Percentiles rank a stretch among this genome's conserved stretches.
Evolutionary conservation across 176 grass and related monocot genomes (phyloP).

Genomic region (Triticum timopheevii): DNA sequence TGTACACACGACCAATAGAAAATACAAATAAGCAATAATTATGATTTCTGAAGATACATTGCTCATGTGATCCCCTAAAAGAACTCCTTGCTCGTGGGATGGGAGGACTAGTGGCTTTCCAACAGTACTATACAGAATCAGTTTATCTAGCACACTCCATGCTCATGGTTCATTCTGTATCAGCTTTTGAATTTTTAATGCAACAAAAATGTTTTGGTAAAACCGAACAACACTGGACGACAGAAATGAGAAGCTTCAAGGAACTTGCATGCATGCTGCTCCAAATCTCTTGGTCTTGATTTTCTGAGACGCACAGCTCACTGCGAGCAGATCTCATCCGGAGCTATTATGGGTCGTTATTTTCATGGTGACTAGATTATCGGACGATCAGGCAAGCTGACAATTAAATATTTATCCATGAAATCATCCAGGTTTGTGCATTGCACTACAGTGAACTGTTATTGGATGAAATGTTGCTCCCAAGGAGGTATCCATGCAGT

Average conservation of each 20-base stretch:
- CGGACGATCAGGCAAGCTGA: not conserved
- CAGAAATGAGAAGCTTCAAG: constrained; percentile 35
- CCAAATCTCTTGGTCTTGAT: constrained; percentile 12
- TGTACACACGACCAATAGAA: not conserved
- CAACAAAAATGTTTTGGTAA: not conserved
- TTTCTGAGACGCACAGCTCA: constrained; percentile 33
- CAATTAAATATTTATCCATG: not conserved
- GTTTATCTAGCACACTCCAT: not conserved
- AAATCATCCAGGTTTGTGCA: not conserved
- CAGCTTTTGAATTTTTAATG: not conserved
- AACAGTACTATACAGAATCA: not conserved
- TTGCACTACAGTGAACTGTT: not conserved
- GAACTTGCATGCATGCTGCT: constrained; percentile 17
- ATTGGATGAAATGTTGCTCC: not conserved
- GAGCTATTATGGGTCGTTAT: not conserved
- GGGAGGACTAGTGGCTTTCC: not conserved
- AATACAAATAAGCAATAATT: not conserved
- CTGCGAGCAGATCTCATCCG: constrained; percentile 5
- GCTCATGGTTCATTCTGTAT: not conserved
- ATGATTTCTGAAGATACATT: not conserved
- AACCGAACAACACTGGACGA: constrained; percentile 8
- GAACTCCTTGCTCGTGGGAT: not conserved
- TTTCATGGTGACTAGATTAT: not conserved
- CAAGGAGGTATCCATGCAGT: not conserved
- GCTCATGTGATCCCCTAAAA: not conserved